Evolutionary conservation across 2,329 filamentous ascomycete species (phyloP), one percentile per base, ranked within the genome.

Genomic region (Beauveria varroae): DNA sequence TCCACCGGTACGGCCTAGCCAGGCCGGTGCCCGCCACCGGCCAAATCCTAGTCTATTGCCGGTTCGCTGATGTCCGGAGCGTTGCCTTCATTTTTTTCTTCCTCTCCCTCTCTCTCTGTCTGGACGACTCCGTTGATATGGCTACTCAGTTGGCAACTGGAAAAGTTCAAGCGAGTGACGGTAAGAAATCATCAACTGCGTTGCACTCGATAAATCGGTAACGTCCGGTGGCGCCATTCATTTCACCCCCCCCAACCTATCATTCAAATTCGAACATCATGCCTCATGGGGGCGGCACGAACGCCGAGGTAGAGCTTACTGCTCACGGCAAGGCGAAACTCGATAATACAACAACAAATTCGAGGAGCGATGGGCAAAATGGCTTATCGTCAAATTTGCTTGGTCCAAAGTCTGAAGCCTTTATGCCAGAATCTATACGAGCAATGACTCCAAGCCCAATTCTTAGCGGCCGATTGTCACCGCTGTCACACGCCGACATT

Each of bases 371-470:
- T 16, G 46, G 14, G n/a, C 57, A 52, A 24, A 22, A 60, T 53
- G 40, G 49, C 3, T 26, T 60, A 28, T 46, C 57, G 10, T 26
- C 57, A 12, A 26, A 60, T 47, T 16, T 20, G 10, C 41, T 53
- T 30, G 40, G 50, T 3, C 40, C 40, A 26, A 60, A 60, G 26
- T 47, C 57, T 6, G 49, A 53, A 12, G 41, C n/a, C 16, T 60
- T 60, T 4, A 8, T 46, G 28, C 57, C 57, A 9, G 49, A 60
- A 18, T 12, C 51, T 24, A 55, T 55, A 26, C 58, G 58, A 9
- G 50, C 51, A 28, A 24, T 61, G 30, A 61, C 58, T 28, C 60
- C 64, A 20, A 69, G 68, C 55, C 67, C 68, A 24, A 59, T 66
- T 6, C 64, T 62, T 14, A 67, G 64, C 40, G 63, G 62, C 41